Evolutionary conservation across 768 basidiomycete genomes (phyloP), one percentile per base, ranked within the genome.

Genomic region (Leccinum aurantiacum): DNA sequence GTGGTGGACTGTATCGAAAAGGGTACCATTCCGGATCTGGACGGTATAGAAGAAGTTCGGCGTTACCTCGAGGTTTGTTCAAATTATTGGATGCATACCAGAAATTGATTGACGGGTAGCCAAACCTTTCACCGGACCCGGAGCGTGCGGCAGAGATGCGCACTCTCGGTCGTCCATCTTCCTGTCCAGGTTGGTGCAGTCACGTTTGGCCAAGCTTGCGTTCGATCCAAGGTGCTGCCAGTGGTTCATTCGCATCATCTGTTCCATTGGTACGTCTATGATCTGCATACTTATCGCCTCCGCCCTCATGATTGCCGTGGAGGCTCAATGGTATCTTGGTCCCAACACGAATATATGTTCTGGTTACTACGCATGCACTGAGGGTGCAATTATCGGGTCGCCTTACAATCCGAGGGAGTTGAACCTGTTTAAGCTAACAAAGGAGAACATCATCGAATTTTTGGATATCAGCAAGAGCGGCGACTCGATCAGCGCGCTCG

Each of bases 291-390:
- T 19, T 9, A 22, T 3, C 24, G 7, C 24, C 2, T 7, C 13
- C 19, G 19, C 9, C 6, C 56, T 59, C n/a, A 58, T 7, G 4
- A 13, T 17, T 31, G 9, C 14, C 15, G 9, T 41, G 25, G n/a
- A 67, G 66, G 60, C 58, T 29, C 62, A 19, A 25, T 61, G 46
- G 59, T 65, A 59, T 19, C 66, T 67, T 27, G 63, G 63, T 14
- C 24, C 62, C 6, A 44, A 59, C 8, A 17, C 17, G 1, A n/a
- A n/a, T 1, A 53, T 67, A 44, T 22, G 7, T 54, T 1, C 59
- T 9, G 22, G 8, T 14, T 19, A 49, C 3, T 61, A 61, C n/a
- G 57, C 44, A 15, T 33, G 44, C 24, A 56, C 65, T 19, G 65
- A 67, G 24, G 44, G 5, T 19, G 3, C 17, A 41, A 9, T 10